Evolutionary conservation across 2,329 filamentous ascomycete genomes (phyloP).

Genomic region (Stachybotrys chlorohalonatus): DNA sequence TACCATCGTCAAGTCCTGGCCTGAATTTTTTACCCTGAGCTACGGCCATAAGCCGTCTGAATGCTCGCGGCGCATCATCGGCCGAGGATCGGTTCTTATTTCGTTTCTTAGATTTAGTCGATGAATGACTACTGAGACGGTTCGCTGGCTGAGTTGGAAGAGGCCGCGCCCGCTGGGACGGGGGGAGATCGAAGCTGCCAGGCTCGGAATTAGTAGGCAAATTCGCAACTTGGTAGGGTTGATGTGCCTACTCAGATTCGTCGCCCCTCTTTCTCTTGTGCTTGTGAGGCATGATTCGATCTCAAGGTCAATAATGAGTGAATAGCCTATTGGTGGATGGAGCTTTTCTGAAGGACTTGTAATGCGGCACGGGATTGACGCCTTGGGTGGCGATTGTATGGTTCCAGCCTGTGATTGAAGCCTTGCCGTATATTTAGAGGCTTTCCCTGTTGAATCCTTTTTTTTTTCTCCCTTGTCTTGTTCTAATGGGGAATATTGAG

Average conservation of each 20-base stretch:
- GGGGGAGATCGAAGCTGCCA: conserved; percentile 40
- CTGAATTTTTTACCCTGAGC: conserved; percentile 50
- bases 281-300: conserved; percentile 68
- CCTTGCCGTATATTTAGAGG: too few species aligned
- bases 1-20: conserved; percentile 65
- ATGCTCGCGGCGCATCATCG: conserved; percentile 83
- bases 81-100: conserved; percentile 36
- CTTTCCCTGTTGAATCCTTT: not conserved
- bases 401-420: too few species aligned
- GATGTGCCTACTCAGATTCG: conserved; percentile 37
- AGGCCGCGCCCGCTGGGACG: conserved; percentile 37
- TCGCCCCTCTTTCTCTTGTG: conserved; percentile 60
- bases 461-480: not conserved
- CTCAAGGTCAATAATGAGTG: too few species aligned
- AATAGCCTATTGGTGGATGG: too few species aligned
- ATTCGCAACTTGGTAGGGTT: conserved; percentile 9
- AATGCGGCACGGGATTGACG: too few species aligned
- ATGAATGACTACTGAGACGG: conserved; percentile 25
- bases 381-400: too few species aligned
- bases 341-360: too few species aligned
- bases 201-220: not conserved
- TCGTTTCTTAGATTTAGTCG: conserved; percentile 25
- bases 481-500: too few species aligned
- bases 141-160: conserved; percentile 33
- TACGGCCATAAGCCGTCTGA: conserved; percentile 75